Percentiles rank a stretch among this genome's conserved stretches.
Evolutionary conservation across 2,329 filamentous ascomycete genomes (phyloP).

Genomic region (Neopestalotiopsis clavispora): DNA sequence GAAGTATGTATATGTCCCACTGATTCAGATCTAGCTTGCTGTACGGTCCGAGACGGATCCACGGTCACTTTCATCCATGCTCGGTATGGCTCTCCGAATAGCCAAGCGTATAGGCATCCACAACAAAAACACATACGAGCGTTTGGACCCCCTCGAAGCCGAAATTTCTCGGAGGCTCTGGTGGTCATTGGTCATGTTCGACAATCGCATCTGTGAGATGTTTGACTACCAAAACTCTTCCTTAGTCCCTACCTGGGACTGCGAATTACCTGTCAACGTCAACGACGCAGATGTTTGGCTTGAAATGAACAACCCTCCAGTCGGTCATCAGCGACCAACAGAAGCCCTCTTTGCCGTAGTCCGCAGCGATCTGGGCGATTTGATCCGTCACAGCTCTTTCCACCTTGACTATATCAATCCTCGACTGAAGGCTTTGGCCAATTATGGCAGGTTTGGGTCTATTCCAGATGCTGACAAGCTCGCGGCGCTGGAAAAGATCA

Average conservation of each 20-base stretch:
- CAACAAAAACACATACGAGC: slow-evolving; percentile 43
- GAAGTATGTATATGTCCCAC: neutral
- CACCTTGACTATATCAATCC: slow-evolving; percentile 42
- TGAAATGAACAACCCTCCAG: slow-evolving; percentile 43
- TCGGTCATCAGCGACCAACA: slow-evolving; percentile 34
- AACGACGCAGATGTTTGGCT: slow-evolving; percentile 51
- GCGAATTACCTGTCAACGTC: slow-evolving; percentile 46
- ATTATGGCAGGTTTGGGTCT: neutral
- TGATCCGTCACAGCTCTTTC: slow-evolving; percentile 37
- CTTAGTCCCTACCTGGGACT: slow-evolving; percentile 46
- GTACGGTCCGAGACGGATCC: slow-evolving; percentile 48
- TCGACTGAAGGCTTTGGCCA: slow-evolving; percentile 32
- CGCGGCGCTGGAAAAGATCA: slow-evolving; percentile 38
- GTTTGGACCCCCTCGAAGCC: slow-evolving; percentile 48
- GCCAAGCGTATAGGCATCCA: slow-evolving; percentile 62
- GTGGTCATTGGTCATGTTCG: slow-evolving; percentile 65
- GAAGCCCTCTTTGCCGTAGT: slow-evolving; percentile 49
- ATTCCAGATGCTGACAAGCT: slow-evolving; percentile 30
- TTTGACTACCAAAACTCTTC: slow-evolving; percentile 38
- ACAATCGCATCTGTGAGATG: slow-evolving; percentile 60
- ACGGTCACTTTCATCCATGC: slow-evolving; percentile 54
- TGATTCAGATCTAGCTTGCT: slow-evolving; percentile 47
- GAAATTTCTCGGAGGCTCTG: slow-evolving; percentile 66
- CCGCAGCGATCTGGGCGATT: slow-evolving; percentile 45
- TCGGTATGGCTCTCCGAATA: slow-evolving; percentile 60